A percentile compares a stretch with the other conserved stretches of the same genome.
phyloP scores from a whole-genome alignment of 2,329 filamentous ascomycete species.

The Zymoseptoria crescenta region DNA sequence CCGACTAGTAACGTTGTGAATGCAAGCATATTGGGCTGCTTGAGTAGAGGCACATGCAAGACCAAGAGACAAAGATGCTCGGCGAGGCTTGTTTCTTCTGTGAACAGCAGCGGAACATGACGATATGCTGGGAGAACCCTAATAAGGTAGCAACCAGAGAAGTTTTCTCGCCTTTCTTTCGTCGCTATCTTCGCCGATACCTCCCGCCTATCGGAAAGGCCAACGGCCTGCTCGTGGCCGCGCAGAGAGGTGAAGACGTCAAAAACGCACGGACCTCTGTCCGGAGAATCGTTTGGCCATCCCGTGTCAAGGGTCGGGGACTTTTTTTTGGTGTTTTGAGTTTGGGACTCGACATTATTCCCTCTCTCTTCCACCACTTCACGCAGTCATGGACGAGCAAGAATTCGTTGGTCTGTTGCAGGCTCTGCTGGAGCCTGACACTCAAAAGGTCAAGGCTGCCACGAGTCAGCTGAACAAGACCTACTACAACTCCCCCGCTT shows the following conservation, averaged over 20 bases:
- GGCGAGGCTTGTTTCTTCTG: not conserved
- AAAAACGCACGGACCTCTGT: not conserved
- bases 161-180: not conserved
- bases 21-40: not conserved
- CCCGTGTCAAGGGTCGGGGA: too few species aligned
- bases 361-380: not conserved
- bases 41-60: not conserved
- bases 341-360: not conserved
- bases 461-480: slow-evolving; percentile 86
- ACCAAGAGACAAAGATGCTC: not conserved
- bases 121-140: not conserved
- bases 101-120: not conserved
- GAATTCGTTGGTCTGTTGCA: slow-evolving; percentile 80
- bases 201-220: not conserved
- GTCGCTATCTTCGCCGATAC: not conserved
- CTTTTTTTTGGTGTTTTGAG: not conserved
- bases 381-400: slow-evolving; percentile 61
- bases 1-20: not conserved
- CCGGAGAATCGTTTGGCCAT: not conserved
- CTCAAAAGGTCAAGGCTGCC: slow-evolving; percentile 66
- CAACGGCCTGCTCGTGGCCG: not conserved
- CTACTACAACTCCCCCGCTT: slow-evolving; percentile 81
- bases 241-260: not conserved
- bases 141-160: not conserved
- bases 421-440: slow-evolving; percentile 82